Base-by-base conservation (phyloP, 192 early-diverging fungal genomes). In the Coemansia sp. region DNA sequence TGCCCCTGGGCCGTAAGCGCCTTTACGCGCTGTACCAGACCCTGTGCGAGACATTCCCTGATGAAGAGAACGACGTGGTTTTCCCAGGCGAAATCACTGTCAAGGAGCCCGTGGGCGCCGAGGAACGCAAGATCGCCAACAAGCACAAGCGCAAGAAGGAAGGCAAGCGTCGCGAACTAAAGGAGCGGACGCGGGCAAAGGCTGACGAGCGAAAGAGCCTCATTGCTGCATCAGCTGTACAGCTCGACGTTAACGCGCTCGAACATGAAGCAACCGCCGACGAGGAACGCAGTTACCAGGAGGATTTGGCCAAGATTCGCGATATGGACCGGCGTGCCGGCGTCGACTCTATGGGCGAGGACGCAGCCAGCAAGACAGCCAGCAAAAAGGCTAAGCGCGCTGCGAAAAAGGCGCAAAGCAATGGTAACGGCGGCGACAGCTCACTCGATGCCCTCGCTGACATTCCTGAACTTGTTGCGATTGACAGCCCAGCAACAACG, bases 1-100 rank as follows among this genome's bases (percentile, higher is more conserved):
- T 38, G 16, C 39, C 75, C 4, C 11, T 69, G 31, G 79, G 79
- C 1, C 79, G 79, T 62, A 76, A 68, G 63, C 70, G 75, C 33
- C 31, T 82, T 58, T 58, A 73, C 56, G 45, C 72, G 39, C 50
- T 82, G 21, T 82, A 82, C 64, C 75, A 82, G 55, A 72, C 61
- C 43, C 68, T 82, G 14, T 68, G 75, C 53, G 72, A 77, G 7
- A 77, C 73, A 2, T 82, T 82, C 69, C 79, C 75, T 7, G 70
- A 73, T 20, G 79, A 82, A 26, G 75, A 70, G 34, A 65, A 6
- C 41, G 79, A 76, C 26, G 62, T 82, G n/a, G 56, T 66, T 14
- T 43, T 82, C n/a, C 39, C 62, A 8, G 50, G 58, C 28, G 55
- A 39, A 28, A 62, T 82, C 39, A 58, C 21, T 3, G 63, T 76